Conservation (phyloP, 257 asterid genomes). For the Lycium barbarum region DNA sequence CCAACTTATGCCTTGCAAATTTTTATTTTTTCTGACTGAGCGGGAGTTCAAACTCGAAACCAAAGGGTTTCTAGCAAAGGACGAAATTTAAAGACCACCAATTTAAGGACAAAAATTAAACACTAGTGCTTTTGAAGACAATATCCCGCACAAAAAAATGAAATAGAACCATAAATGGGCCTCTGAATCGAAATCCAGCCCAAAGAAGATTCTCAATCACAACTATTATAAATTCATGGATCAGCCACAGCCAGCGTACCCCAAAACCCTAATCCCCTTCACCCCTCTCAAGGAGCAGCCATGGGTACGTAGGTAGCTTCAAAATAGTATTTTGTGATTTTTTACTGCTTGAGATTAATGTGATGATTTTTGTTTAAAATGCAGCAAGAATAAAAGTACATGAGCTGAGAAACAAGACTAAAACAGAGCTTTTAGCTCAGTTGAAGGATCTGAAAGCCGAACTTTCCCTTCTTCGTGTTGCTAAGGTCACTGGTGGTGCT, state of each 20-base stretch:
- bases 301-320: constrained; percentile 14
- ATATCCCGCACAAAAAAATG: too few species aligned
- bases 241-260: neutral
- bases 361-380: neutral
- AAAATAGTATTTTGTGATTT: neutral
- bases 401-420: constrained; percentile 44
- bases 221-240: neutral
- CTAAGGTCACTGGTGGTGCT: constrained; percentile 54
- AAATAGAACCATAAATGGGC: too few species aligned
- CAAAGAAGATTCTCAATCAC: neutral
- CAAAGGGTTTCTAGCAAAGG: too few species aligned
- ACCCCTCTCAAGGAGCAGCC: constrained; percentile 17
- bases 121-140: too few species aligned
- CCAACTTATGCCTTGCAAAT: too few species aligned
- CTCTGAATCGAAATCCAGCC: constrained; percentile 6
- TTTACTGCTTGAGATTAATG: neutral
- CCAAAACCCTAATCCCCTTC: constrained; percentile 21
- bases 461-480: constrained; percentile 50
- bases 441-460: constrained; percentile 51
- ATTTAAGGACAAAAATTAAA: too few species aligned
- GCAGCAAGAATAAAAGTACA: constrained; percentile 50
- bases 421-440: constrained; percentile 42
- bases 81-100: too few species aligned
- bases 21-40: too few species aligned
- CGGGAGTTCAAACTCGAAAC: too few species aligned